Conservation (phyloP, 75 land plant genomes). For the Cupressus sempervirens region DNA sequence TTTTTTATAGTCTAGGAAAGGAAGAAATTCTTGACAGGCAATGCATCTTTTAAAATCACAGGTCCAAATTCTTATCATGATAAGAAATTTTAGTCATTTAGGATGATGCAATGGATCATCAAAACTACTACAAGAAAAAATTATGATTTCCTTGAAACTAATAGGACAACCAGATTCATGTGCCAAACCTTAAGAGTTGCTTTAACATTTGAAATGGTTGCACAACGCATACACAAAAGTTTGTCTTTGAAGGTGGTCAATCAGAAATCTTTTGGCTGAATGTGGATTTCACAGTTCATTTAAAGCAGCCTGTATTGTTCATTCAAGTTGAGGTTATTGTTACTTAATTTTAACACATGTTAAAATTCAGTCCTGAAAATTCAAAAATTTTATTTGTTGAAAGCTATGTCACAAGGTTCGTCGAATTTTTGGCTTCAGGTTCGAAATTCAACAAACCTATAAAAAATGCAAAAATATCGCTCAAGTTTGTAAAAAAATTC, state of each 20-base stretch:
- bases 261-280: not conserved
- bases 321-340: no score
- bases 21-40: not conserved
- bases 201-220: not conserved
- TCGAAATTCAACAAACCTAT: no score
- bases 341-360: no score
- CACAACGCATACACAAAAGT: not conserved
- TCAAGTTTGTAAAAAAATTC: no score
- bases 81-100: not conserved
- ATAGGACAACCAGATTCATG: not conserved
- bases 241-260: not conserved
- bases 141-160: not conserved
- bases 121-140: not conserved
- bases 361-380: no score
- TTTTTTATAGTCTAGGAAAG: not conserved
- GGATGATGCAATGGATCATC: not conserved
- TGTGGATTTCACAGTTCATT: not conserved
- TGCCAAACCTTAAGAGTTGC: not conserved
- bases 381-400: no score
- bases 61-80: not conserved
- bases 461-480: no score
- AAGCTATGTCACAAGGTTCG: no score
- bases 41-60: not conserved
- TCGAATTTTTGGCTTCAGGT: no score
- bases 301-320: not conserved